A percentile compares a stretch with the other conserved stretches of the same genome.
Conservation (phyloP, 768 basidiomycete genomes). For the Paxillus involutus region DNA sequence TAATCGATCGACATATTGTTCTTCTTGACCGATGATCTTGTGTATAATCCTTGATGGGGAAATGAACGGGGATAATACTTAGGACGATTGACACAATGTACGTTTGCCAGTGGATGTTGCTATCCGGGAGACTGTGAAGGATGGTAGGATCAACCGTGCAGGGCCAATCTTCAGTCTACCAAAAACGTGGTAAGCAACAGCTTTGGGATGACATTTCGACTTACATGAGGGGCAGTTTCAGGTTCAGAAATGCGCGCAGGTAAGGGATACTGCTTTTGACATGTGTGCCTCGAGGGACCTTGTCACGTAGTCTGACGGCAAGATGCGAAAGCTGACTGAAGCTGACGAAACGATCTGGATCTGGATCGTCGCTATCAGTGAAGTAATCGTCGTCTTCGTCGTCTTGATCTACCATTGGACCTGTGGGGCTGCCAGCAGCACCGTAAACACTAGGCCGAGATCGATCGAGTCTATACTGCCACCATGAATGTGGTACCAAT, state of each 20-base stretch:
- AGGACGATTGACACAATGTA: slow-evolving; percentile 19
- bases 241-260: slow-evolving; percentile 59
- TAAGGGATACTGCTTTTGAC: slow-evolving; percentile 94
- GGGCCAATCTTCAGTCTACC: slow-evolving; percentile 49
- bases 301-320: slow-evolving; percentile 86
- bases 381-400: slow-evolving; percentile 33
- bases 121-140: slow-evolving; percentile 59
- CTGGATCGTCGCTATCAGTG: slow-evolving; percentile 57
- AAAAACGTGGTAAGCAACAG: neutral
- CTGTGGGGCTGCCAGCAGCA: slow-evolving; percentile 14
- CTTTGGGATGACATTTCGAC: slow-evolving; percentile 28
- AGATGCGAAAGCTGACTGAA: slow-evolving; percentile 86
- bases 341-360: slow-evolving; percentile 80
- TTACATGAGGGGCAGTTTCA: slow-evolving; percentile 29
- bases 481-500: too few species aligned
- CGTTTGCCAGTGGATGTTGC: slow-evolving; percentile 83
- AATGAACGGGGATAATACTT: neutral
- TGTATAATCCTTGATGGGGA: slow-evolving; percentile 59
- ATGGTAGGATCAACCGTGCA: slow-evolving; percentile 49
- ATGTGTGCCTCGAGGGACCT: slow-evolving; percentile 83
- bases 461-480: too few species aligned
- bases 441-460: slow-evolving; percentile 19
- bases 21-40: slow-evolving; percentile 85
- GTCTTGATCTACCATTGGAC: slow-evolving; percentile 21
- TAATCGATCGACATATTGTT: slow-evolving; percentile 65